Base-by-base conservation (phyloP, 768 basidiomycete species). In the Agaricus subrufescens region DNA sequence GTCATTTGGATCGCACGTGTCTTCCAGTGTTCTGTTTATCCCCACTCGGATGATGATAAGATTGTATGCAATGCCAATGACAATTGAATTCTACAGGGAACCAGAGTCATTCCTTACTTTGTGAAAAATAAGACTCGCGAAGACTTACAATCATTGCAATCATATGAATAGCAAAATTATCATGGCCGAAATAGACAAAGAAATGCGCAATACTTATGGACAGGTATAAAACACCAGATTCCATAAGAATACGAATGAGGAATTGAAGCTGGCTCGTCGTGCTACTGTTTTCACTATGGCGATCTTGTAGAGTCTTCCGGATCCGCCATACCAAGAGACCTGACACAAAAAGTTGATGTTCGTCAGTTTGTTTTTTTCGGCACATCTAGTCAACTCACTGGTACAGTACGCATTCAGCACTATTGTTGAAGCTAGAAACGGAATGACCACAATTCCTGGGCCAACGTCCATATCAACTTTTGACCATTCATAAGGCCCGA, bases 391-490 rank as follows among this genome's bases (percentile, higher is more conserved):
- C 19, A 25, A 34, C 27, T n/a, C n/a, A 59, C 58, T 15, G 9
- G 58, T 60, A 12, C 40, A 50, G 30, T 60, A 60, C 19, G 27
- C 34, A 15, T 60, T 60, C 23, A 60, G 15, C 7, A 49, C 47
- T 14, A 50, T 51, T 12, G 55, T 60, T 30, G 49, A 56, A 19
- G 19, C 19, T 19, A 19, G 19, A 19, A 19, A 19, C 19, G 19
- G 19, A 19, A 19, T 19, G 19, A 51, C 40, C 45, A 57, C 48
- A 40, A 56, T 52, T 14, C 57, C 50, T 11, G 57, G 57, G 2
- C 54, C 49, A 38, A 59, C 15, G n/a, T 39, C 19, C 57, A 58
- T 58, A 23, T 52, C 46, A 6, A 58, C 50, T 0, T 26, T 29
- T 30, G 30, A 34, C 59, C 43, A 46, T 31, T 43, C 30, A 27